These are phyloP conservation scores for Tricholoma terreum DNA, from an alignment of 768 basidiomycete species.

Conservation along the genomic window DNA sequence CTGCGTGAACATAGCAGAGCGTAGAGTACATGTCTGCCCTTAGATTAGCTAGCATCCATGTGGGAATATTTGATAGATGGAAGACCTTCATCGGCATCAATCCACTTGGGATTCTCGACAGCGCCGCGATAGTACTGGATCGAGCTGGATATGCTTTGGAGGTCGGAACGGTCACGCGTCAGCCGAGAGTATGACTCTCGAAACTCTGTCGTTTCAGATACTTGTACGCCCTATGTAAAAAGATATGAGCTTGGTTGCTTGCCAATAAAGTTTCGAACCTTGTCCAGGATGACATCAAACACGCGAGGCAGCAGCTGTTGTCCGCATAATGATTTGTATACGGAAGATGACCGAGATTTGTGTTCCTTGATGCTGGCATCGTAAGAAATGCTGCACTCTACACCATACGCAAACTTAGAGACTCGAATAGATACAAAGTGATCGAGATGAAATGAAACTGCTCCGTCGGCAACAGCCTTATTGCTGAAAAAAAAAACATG, in stretches of 20 bases:
- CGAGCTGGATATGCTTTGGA: conserved; percentile 6
- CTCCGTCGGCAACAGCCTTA: conserved; percentile 32
- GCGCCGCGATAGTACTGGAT: conserved; percentile 25
- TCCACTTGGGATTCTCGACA: conserved; percentile 19
- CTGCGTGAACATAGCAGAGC: conserved; percentile 20
- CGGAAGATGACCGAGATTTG: conserved; percentile 4
- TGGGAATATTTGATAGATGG: not conserved
- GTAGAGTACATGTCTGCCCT: conserved; percentile 21
- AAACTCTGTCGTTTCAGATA: conserved; percentile 24
- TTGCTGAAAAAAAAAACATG: conserved; percentile 14
- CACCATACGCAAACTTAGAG: conserved; percentile 24
- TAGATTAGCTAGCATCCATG: not conserved
- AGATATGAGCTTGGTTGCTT: not conserved
- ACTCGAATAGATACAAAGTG: conserved; percentile 25
- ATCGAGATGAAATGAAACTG: conserved; percentile 26
- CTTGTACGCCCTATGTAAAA: conserved; percentile 13
- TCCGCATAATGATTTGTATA: conserved; percentile 10
- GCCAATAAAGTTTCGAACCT: conserved; percentile 10
- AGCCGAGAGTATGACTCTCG: conserved; percentile 14
- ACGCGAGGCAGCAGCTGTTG: conserved; percentile 11
- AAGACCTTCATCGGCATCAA: conserved; percentile 22
- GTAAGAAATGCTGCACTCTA: conserved; percentile 16
- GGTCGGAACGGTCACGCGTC: conserved; percentile 1
- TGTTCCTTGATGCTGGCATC: conserved; percentile 20
- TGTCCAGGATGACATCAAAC: conserved; percentile 25